Base-by-base conservation (phyloP, 176 grass and related monocot species). In the Oryza brachyantha region DNA sequence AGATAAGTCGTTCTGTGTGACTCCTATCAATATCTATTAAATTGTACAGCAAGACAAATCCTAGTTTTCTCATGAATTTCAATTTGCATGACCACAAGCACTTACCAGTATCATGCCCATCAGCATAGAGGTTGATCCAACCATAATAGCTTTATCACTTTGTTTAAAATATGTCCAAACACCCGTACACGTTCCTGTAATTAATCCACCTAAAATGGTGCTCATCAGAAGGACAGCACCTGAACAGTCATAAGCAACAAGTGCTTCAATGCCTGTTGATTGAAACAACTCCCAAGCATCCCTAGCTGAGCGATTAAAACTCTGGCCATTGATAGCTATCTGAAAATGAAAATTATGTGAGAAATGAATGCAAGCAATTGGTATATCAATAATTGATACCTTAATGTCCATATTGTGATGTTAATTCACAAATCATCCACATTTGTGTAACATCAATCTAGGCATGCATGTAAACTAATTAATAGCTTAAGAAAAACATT, bases 211-310 rank as follows among this genome's bases (percentile, higher is more conserved):
- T 82, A 98, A 83, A 80, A 98, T 84, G 64, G 74, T 92, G 73
- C 83, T 88, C 96, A 98, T 98, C n/a, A 94, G 84, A 77, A 98
- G 87, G 39, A 98, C 86, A 71, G 96, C 92, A 85, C 96, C 96
- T 1, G 96, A 98, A 84, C 96, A 98, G 81, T 98, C 96, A 80
- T 98, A 98, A 42, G 96, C 96, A 62, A 98, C 65, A 80, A 98
- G 88, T 40, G 96, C 88, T 87, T 98, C 96, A 5, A 98, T 64
- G 17, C 96, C 96, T 2, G 96, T 98, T 14, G 89, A 98, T 66
- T 98, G 96, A 82, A 98, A 98, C 70, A 98, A 83, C 73, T 98
- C 96, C 96, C 96, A 98, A 37, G 96, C 96, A 85, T 95, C 96
- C 77, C 92, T 86, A 78, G 92, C 96, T 45, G 96, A 98, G 76